Evolutionary conservation across 2,329 filamentous ascomycete species (phyloP).

Genomic region (Colletotrichum simmondsii): DNA sequence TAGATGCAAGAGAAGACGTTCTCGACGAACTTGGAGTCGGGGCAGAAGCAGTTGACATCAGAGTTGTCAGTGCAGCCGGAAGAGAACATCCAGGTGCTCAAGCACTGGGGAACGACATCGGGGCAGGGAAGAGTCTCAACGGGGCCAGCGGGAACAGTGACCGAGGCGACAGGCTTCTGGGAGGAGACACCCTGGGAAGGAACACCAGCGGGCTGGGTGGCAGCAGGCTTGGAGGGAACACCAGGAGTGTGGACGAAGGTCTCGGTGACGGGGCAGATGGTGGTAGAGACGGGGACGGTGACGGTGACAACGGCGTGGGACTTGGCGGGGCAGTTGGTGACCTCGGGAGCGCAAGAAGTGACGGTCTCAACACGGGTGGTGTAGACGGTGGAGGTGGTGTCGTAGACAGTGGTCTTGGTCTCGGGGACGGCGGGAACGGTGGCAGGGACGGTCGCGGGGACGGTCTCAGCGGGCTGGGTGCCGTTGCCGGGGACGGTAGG

Average conservation of each 20-base stretch:
- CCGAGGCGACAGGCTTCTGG: slow-evolving; percentile 36
- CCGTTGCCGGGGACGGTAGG: slow-evolving; percentile 7
- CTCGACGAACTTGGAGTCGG: slow-evolving; percentile 77
- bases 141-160: slow-evolving; percentile 43
- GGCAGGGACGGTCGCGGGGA: slow-evolving; percentile 34
- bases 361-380: slow-evolving; percentile 61
- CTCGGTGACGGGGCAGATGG: slow-evolving; percentile 70
- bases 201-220: not conserved
- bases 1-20: slow-evolving; percentile 85
- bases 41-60: slow-evolving; percentile 88
- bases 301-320: slow-evolving; percentile 56
- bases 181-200: slow-evolving; percentile 32
- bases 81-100: slow-evolving; percentile 88
- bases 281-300: slow-evolving; percentile 68
- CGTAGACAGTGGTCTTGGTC: slow-evolving; percentile 46
- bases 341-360: slow-evolving; percentile 57
- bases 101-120: slow-evolving; percentile 82
- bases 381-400: slow-evolving; percentile 61
- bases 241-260: slow-evolving; percentile 55
- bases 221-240: slow-evolving; percentile 33
- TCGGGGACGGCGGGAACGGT: slow-evolving; percentile 35
- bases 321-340: slow-evolving; percentile 63
- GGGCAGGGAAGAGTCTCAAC: slow-evolving; percentile 68
- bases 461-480: slow-evolving; percentile 29
- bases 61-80: slow-evolving; percentile 83